These are phyloP conservation scores for Neurospora africana DNA, from an alignment of 495 filamentous ascomycete species.

Conservation along the genomic window DNA sequence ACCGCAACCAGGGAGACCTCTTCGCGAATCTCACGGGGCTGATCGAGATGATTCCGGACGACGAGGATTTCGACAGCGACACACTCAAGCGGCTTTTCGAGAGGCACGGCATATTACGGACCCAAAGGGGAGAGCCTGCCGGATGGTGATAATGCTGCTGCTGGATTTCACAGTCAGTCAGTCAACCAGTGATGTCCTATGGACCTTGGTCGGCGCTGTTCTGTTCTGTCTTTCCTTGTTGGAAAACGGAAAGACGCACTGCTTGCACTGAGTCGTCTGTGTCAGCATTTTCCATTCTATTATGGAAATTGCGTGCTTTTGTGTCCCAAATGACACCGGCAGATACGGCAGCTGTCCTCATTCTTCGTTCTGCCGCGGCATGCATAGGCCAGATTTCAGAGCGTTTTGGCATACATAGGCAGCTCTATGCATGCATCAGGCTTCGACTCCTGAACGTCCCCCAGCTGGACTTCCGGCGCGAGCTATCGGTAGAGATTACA, in stretches of 20 bases:
- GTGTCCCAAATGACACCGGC: background rate
- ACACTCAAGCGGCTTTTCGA: conserved; percentile 37
- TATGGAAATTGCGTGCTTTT: background rate
- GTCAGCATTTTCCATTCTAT: too few species aligned
- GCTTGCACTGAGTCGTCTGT: background rate
- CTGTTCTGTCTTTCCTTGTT: background rate
- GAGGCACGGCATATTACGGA: conserved; percentile 36
- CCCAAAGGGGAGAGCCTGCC: background rate
- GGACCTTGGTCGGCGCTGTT: background rate
- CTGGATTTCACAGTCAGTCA: background rate
- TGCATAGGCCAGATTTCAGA: background rate
- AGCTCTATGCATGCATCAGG: background rate
- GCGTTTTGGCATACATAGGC: background rate
- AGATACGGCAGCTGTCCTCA: background rate
- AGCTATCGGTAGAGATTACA: background rate
- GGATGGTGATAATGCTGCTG: background rate
- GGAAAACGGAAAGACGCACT: background rate
- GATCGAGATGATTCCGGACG: conserved; percentile 70
- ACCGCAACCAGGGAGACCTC: conserved; percentile 73
- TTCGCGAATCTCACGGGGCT: conserved; percentile 84
- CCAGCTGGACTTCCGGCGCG: background rate
- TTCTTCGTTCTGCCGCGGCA: background rate
- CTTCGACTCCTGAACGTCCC: background rate
- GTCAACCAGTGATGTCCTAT: background rate
- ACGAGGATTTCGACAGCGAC: conserved; percentile 42